Base-by-base conservation (phyloP, 371 early-diverging fungal species). In the Encephalitozoon cuniculi region DNA sequence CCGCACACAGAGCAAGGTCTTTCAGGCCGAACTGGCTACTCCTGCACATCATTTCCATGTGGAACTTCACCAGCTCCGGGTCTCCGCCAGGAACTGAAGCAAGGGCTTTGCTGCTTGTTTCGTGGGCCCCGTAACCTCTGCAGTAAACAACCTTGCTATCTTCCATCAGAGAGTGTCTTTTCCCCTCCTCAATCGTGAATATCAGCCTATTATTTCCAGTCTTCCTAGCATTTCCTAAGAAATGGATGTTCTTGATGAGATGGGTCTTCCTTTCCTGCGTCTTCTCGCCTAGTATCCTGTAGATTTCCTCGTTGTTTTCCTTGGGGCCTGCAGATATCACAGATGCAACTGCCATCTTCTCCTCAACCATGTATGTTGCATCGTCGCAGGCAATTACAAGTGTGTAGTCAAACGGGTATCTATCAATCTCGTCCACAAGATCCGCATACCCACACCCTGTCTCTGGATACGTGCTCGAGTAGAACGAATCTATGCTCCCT, bases 211-310 rank as follows among this genome's bases (percentile, higher is more conserved):
- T 65, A 18, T 69, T 72, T 18, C 59, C 67, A 2, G 49, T 53
- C 39, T 64, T 66, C 30, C 39, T 37, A 40, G 9, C 53, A 34
- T 32, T 34, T 6, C 39, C 25, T 11, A 66, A 41, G 26, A 72
- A 51, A 63, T 77, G 66, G 3, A 74, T 54, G 41, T 77, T 77
- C 30, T 77, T 77, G 9, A 77, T 49, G 3, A 77, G 34, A 26
- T 68, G 41, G 25, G 32, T 64, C 23, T 39, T 66, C 2, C 26
- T 23, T 26, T 64, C 53, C 1, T 39, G 25, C 0, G 39, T 26
- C n/a, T n/a, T 26, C 39, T 64, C 67, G 9, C 0, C 7, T 4
- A 73, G 25, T 34, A 77, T 41, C 53, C 18, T 34, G 11, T 11
- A 32, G 40, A 77, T 72, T 23, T 32, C 55, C 37, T 59, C 34